Evolutionary conservation across 1,284 basidiomycete genomes (phyloP).

Genomic region (Earliella scabrosa): DNA sequence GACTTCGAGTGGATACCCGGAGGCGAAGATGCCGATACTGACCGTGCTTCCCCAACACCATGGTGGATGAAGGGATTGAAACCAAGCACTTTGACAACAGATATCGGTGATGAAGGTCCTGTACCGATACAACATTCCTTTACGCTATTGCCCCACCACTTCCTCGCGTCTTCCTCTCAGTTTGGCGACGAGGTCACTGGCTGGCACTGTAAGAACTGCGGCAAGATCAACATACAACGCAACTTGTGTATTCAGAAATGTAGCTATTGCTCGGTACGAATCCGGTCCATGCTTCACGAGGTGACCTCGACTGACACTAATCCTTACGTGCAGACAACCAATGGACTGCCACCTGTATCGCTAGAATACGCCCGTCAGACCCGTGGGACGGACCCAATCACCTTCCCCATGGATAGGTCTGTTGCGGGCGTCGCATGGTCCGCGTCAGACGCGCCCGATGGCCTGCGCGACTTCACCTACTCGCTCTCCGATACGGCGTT

Average conservation of each 20-base stretch:
- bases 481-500: slow-evolving; percentile 23
- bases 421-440: slow-evolving; percentile 26
- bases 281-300: not conserved
- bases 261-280: slow-evolving; percentile 36
- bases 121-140: slow-evolving; percentile 23
- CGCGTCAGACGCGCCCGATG: slow-evolving; percentile 29
- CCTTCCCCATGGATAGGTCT: slow-evolving; percentile 33
- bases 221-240: slow-evolving; percentile 42
- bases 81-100: not conserved
- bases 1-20: slow-evolving; percentile 26
- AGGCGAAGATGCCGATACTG: slow-evolving; percentile 15
- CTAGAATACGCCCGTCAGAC: slow-evolving; percentile 36
- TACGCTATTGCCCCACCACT: slow-evolving; percentile 39
- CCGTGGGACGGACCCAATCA: slow-evolving; percentile 30
- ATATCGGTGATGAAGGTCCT: not conserved
- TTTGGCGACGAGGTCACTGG: slow-evolving; percentile 28
- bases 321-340: slow-evolving; percentile 22
- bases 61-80: slow-evolving; percentile 23
- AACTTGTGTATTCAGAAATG: slow-evolving; percentile 43
- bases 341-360: slow-evolving; percentile 26
- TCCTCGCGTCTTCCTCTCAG: slow-evolving; percentile 24
- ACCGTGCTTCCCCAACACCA: not conserved
- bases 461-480: slow-evolving; percentile 38
- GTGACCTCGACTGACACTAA: not conserved
- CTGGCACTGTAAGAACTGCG: slow-evolving; percentile 43